Evolutionary conservation across 2,329 filamentous ascomycete species (phyloP).

Genomic region (Chrysoporthe deuterocubensis): DNA sequence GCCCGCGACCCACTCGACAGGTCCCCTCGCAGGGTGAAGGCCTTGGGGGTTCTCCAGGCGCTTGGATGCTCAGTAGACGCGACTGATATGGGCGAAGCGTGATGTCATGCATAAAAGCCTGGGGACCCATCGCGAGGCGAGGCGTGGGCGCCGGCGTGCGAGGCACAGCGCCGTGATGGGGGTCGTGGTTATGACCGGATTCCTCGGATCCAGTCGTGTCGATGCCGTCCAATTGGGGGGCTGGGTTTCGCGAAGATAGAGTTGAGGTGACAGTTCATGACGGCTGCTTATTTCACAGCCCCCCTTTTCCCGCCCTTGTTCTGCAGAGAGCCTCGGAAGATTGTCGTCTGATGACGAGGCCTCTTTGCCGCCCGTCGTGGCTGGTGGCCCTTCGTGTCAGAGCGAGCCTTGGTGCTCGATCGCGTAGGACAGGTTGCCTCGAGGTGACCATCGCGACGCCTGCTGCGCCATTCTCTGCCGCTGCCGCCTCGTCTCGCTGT

Average conservation of each 20-base stretch:
- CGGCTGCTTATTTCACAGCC: conserved; percentile 3
- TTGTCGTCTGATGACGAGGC: conserved; percentile 9
- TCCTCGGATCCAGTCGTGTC: neutral
- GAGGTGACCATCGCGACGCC: too few species aligned
- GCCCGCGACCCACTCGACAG: too few species aligned
- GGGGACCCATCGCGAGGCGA: neutral
- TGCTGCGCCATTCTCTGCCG: too few species aligned
- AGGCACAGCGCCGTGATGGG: too few species aligned
- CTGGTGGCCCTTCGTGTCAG: neutral
- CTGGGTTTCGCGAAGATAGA: neutral
- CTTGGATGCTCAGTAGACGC: neutral
- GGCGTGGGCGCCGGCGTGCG: neutral
- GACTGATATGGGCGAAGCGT: neutral
- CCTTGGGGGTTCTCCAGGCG: neutral
- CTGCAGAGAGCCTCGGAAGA: neutral
- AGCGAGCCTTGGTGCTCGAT: neutral
- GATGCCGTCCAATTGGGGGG: neutral
- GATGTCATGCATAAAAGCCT: neutral
- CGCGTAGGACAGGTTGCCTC: neutral
- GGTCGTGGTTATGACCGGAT: neutral
- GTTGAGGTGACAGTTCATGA: neutral
- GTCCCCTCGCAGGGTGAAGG: too few species aligned
- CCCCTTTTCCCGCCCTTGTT: neutral
- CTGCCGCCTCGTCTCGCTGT: too few species aligned
- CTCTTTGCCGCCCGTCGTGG: conserved; percentile 1